Base-by-base conservation (phyloP, 2,329 filamentous ascomycete species). In the Neofusicoccum kwambonambiense region DNA sequence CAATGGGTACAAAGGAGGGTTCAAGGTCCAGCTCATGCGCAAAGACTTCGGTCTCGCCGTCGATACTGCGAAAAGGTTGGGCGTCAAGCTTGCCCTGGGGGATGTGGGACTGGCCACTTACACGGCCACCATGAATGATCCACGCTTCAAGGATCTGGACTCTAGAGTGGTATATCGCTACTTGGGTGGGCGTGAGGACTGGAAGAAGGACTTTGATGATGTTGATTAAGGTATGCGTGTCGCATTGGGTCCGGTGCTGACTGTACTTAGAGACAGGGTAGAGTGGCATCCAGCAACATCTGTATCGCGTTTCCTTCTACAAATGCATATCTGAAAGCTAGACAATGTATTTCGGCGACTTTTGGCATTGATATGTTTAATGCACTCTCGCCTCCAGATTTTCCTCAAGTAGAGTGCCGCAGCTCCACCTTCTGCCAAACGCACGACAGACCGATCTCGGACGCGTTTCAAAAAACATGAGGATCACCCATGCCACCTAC, bases 21-120 rank as follows among this genome's bases (percentile, higher is more conserved):
- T 88, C 72, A 82, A 84, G 50, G 82, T 87, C 5, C 80, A 87
- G 70, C 69, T 88, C 68, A 88, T 88, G 84, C 79, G 78, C 66
- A 87, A 87, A 70, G 85, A 88, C 69, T 83, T 88, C 65, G 76
- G 77, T 1, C 71, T 88, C 19, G 86, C 85, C 0, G 77, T 86
- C 0, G 81, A 85, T 8, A 81, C 83, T 74, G 85, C 84, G n/a
- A 75, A 81, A 66, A 75, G 79, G 15, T 80, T 86, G 4, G 85
- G 82, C 0, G 79, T 82, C 15, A 77, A 75, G 49, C 78, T 85
- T 64, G 80, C 81, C 4, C 70, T 87, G 42, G 84, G 85, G 1
- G 76, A 81, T 4, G 75, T 74, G 22, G 84, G 83, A 0, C 70
- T 87, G 66, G 75, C 76, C 27, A 81, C 82, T 4, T 88, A 87